Conservation (phyloP, 352 stramenopile species). For the Nothophytophthora sp. region DNA sequence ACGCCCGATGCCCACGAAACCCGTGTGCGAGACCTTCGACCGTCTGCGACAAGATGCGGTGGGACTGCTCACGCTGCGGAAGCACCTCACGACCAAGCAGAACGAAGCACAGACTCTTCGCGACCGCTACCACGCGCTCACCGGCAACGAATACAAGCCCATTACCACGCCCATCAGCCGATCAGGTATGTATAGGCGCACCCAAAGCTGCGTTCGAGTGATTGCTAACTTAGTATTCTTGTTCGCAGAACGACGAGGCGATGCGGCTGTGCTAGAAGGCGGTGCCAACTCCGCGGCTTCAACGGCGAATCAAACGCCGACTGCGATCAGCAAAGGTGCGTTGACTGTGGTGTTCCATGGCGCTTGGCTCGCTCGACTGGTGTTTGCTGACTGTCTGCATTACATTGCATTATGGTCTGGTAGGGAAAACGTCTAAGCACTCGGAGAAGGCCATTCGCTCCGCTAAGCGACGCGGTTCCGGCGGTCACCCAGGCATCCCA, state of each 20-base stretch:
- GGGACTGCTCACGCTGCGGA: constrained; percentile 55
- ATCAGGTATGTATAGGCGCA: constrained; percentile 22
- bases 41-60: constrained; percentile 57
- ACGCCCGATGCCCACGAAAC: constrained; percentile 73
- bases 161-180: constrained; percentile 37
- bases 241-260: constrained; percentile 33
- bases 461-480: constrained; percentile 42
- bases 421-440: constrained; percentile 57
- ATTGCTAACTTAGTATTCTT: constrained; percentile 7
- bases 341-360: neutral
- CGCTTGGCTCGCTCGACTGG: too few species aligned
- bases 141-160: constrained; percentile 51
- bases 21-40: constrained; percentile 64
- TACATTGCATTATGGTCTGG: neutral
- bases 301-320: constrained; percentile 16
- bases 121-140: constrained; percentile 58
- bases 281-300: constrained; percentile 2
- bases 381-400: neutral
- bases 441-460: constrained; percentile 51
- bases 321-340: constrained; percentile 41
- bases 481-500: constrained; percentile 26
- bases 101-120: constrained; percentile 46
- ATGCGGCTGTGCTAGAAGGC: constrained; percentile 16
- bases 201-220: neutral
- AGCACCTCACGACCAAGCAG: constrained; percentile 63